Percentiles rank a stretch among this genome's conserved stretches.
Conservation (phyloP, 768 basidiomycete genomes). For the Lactifluus subvellereus region DNA sequence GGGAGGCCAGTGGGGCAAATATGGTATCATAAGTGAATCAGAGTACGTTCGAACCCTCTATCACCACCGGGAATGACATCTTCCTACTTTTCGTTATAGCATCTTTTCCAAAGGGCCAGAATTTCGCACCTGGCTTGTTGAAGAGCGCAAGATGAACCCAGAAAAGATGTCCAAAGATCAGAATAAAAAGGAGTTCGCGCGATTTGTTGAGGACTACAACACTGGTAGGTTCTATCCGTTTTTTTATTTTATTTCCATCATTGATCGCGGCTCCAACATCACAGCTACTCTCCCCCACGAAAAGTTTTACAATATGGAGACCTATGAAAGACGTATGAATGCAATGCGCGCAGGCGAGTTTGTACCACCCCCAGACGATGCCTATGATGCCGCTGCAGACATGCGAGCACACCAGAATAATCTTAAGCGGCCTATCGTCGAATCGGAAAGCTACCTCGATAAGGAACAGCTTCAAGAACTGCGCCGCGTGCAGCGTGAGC, state of each 20-base stretch:
- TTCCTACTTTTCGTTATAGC: conserved; percentile 36
- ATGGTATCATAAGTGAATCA: conserved; percentile 76
- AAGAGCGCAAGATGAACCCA: conserved; percentile 87
- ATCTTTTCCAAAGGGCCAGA: conserved; percentile 79
- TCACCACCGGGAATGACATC: background rate
- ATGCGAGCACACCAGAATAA: conserved; percentile 66
- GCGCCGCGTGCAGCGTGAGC: conserved; percentile 77
- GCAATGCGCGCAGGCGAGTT: conserved; percentile 81
- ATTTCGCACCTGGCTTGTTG: conserved; percentile 89
- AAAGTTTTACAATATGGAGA: conserved; percentile 90
- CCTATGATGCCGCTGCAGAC: conserved; percentile 82
- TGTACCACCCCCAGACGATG: conserved; percentile 61
- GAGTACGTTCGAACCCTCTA: conserved; percentile 52
- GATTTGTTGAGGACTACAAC: conserved; percentile 80
- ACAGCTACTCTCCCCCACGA: conserved; percentile 88
- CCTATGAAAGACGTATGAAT: conserved; percentile 79
- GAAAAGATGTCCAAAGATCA: conserved; percentile 84
- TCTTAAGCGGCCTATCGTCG: conserved; percentile 61
- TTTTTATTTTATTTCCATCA: background rate
- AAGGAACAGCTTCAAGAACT: conserved; percentile 79
- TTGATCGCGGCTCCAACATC: background rate
- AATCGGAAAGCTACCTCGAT: conserved; percentile 69
- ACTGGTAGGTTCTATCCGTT: conserved; percentile 45
- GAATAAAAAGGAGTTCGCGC: conserved; percentile 76
- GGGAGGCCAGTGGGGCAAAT: conserved; percentile 82